Conservation (phyloP, 1,284 basidiomycete species). For the Ceratobasidium sp. region DNA sequence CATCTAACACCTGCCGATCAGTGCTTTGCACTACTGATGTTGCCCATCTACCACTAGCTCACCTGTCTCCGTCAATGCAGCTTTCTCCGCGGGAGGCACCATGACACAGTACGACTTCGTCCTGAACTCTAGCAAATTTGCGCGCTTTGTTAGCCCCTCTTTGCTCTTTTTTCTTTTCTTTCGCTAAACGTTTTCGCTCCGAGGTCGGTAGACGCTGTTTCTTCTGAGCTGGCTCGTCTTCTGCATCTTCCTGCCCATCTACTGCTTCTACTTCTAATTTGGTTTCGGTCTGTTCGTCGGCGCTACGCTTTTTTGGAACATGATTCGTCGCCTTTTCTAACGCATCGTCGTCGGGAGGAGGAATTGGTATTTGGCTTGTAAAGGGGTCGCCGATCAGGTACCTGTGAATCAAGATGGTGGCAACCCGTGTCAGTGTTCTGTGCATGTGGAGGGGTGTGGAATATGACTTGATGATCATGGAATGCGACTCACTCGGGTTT, state of each 20-base stretch:
- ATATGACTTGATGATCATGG: too few relatives aligned
- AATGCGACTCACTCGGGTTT: conserved; percentile 74
- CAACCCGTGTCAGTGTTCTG: too few relatives aligned
- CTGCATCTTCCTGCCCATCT: conserved; percentile 52
- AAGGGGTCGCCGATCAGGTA: conserved; percentile 60
- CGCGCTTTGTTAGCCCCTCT: conserved; percentile 84
- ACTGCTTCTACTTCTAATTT: conserved; percentile 5
- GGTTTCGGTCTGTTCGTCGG: not conserved
- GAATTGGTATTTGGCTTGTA: conserved; percentile 55
- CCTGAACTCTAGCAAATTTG: conserved; percentile 76
- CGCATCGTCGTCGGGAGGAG: conserved; percentile 75
- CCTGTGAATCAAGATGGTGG: not conserved
- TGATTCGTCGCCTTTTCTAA: conserved; percentile 74
- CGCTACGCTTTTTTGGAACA: conserved; percentile 41
- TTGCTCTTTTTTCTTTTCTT: conserved; percentile 74
- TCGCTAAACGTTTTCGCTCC: conserved; percentile 30
- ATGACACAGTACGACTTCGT: conserved; percentile 83
- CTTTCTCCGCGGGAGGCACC: conserved; percentile 71
- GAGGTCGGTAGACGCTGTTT: conserved; percentile 43
- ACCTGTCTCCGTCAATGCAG: conserved; percentile 77
- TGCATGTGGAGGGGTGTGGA: not conserved
- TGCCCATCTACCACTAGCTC: conserved; percentile 27
- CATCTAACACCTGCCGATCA: conserved; percentile 66
- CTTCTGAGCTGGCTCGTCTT: conserved; percentile 54
- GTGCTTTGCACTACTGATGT: conserved; percentile 24